These are phyloP conservation scores for Coffea canephora DNA, from an alignment of 257 asterid genomes.

Conservation along the genomic window DNA sequence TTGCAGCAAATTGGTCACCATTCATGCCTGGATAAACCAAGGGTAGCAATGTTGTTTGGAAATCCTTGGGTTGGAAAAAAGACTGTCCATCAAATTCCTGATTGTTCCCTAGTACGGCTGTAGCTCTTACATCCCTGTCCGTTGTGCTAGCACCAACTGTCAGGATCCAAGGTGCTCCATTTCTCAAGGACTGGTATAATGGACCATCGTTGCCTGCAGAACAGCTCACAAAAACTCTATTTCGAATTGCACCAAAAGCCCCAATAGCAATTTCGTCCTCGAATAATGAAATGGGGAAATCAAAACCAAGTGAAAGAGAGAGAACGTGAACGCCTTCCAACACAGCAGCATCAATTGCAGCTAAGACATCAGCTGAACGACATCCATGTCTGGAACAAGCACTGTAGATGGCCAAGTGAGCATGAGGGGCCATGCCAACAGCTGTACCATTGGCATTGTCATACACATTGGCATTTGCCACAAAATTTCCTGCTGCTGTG, in stretches of 20 bases:
- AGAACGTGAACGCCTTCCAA: slow-evolving; percentile 24
- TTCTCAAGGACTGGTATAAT: neutral
- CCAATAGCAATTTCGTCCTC: slow-evolving; percentile 16
- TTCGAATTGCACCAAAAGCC: slow-evolving; percentile 15
- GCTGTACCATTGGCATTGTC: slow-evolving; percentile 26
- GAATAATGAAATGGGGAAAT: neutral
- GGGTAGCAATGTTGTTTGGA: neutral
- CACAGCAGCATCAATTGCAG: slow-evolving; percentile 19
- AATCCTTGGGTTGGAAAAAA: slow-evolving; percentile 8
- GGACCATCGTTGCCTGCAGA: slow-evolving; percentile 29
- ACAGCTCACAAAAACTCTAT: slow-evolving; percentile 23
- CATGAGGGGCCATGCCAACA: slow-evolving; percentile 25
- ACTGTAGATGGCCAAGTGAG: slow-evolving; percentile 23
- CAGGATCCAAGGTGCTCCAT: slow-evolving; percentile 22
- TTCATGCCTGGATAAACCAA: no score
- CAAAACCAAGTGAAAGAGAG: slow-evolving; percentile 17
- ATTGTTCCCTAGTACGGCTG: slow-evolving; percentile 15
- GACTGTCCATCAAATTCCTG: slow-evolving; percentile 2
- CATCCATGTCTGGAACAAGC: neutral
- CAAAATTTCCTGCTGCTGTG: slow-evolving; percentile 26
- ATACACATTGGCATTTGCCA: slow-evolving; percentile 11
- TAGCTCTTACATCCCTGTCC: slow-evolving; percentile 9
- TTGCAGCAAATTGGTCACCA: no score
- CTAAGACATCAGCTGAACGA: neutral
- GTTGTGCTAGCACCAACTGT: slow-evolving; percentile 17